Base-by-base conservation (phyloP, 306 rosid species). In the Lathyrus aphaca region DNA sequence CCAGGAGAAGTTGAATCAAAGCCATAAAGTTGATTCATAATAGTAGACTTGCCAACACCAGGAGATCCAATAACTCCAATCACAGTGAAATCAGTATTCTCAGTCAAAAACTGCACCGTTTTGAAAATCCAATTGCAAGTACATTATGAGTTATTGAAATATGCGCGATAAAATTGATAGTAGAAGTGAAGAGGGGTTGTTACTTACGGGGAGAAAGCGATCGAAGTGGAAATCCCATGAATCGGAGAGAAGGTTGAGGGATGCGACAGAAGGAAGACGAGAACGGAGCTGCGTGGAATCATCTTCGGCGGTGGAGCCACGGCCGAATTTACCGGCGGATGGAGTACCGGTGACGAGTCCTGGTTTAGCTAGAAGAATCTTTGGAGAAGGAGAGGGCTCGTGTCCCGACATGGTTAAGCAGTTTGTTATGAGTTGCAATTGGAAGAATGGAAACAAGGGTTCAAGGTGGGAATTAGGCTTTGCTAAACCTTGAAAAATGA, bases 181-280 rank as follows among this genome's bases (percentile, higher is more conserved):
- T 35, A 35, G 39, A 35, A 35, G 39, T 35, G 3, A 37, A 10
- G 2, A n/a, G 32, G 61, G 74, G 45, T 44, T 12, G 23, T 65
- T 76, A 87, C 92, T 8, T 32, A 77, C 81, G 7, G 98, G 98
- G 48, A 92, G 95, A 82, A 92, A 92, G 70, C 96, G 96, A 64
- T 92, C 98, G 79, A 84, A 81, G 68, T 89, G 95, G 79, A 89
- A 86, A 64, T 92, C 95, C 96, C 95, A 89, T 27, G 96, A 89
- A 51, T 89, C 96, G 30, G 96, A 89, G 69, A 92, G 95, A 74
- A 92, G 96, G 73, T 89, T 89, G 42, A 92, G 95, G 16, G 98
- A 89, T 13, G 96, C 95, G 8, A 87, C 83, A 0, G 95, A 80
- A 82, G 98, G 96, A 45, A 86, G 84, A 44, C 92, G 96, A 39